Evolutionary conservation across 352 stramenopile genomes (phyloP).

Genomic region (Phytophthora pini): DNA sequence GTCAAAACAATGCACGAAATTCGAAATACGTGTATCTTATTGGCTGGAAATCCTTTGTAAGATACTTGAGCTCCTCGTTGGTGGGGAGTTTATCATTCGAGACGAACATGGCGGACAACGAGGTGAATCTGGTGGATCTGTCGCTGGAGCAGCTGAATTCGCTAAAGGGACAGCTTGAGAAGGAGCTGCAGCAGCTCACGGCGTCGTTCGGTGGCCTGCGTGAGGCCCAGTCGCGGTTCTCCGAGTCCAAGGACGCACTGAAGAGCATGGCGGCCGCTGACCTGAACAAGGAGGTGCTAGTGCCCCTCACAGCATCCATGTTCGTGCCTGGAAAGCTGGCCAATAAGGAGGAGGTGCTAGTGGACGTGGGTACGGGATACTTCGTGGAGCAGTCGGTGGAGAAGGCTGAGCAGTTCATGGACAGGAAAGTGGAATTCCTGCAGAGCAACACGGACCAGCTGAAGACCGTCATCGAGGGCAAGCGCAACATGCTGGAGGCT

Average conservation of each 20-base stretch:
- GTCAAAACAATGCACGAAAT: slow-evolving; percentile 27
- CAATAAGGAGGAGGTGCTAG: slow-evolving; percentile 89
- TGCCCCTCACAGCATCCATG: slow-evolving; percentile 95
- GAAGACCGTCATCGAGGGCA: slow-evolving; percentile 84
- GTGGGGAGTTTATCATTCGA: slow-evolving; percentile 26
- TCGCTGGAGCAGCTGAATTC: slow-evolving; percentile 94
- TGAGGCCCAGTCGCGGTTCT: slow-evolving; percentile 80
- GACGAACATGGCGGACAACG: slow-evolving; percentile 56
- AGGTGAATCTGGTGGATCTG: slow-evolving; percentile 89
- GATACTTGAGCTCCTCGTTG: slow-evolving; percentile 25
- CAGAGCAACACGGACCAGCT: slow-evolving; percentile 94
- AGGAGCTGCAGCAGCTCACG: slow-evolving; percentile 83
- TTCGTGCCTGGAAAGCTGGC: slow-evolving; percentile 92
- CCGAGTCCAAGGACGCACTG: slow-evolving; percentile 83
- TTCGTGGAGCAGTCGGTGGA: slow-evolving; percentile 92
- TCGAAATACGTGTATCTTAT: slow-evolving; percentile 10
- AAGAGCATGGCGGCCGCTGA: slow-evolving; percentile 59
- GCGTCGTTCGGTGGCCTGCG: slow-evolving; percentile 73
- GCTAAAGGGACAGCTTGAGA: slow-evolving; percentile 90
- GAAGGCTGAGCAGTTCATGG: slow-evolving; percentile 92
- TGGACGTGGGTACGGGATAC: slow-evolving; percentile 96
- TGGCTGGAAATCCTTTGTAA: slow-evolving; percentile 21
- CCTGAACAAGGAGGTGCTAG: slow-evolving; percentile 88
- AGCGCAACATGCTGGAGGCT: slow-evolving; percentile 84
- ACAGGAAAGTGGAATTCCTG: slow-evolving; percentile 92